Evolutionary conservation across 2,329 filamentous ascomycete species (phyloP).

Genomic region (Penicillium carneum): DNA sequence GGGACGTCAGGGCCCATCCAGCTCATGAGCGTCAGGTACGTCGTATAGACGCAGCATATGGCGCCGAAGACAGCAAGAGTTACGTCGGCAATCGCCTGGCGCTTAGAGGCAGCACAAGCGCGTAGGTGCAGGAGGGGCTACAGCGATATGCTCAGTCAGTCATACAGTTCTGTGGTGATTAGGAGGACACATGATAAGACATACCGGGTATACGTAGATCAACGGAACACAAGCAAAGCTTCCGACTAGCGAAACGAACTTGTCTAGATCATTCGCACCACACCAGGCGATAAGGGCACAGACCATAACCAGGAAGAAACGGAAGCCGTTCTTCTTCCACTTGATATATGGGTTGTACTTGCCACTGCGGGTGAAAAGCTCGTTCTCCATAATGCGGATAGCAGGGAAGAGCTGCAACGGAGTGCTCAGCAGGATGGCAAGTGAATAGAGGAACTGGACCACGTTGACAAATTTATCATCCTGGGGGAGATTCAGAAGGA

Average conservation of each 20-base stretch:
- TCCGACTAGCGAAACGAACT: conserved; percentile 94
- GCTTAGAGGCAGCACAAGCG: conserved; percentile 73
- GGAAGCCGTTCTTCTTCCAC: conserved; percentile 98
- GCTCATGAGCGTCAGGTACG: conserved; percentile 80
- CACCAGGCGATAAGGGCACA: conserved; percentile 90
- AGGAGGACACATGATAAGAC: conserved; percentile 48
- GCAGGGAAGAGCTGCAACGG: conserved; percentile 97
- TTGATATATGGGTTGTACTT: conserved; percentile 99
- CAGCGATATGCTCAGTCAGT: conserved; percentile 5
- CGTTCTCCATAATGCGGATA: conserved; percentile 94
- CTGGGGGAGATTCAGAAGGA: conserved; percentile 93
- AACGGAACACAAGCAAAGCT: conserved; percentile 97
- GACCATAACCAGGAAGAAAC: conserved; percentile 87
- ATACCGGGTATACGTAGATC: conserved; percentile 96
- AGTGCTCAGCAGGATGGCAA: conserved; percentile 94
- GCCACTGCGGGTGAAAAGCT: conserved; percentile 88
- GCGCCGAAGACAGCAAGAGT: conserved; percentile 80
- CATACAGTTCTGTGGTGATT: neutral
- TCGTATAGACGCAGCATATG: conserved; percentile 90
- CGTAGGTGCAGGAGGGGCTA: conserved; percentile 89
- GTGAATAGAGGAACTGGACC: conserved; percentile 95
- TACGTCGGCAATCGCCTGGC: conserved; percentile 76
- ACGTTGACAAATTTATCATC: conserved; percentile 93
- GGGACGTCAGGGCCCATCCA: conserved; percentile 72
- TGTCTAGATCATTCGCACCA: conserved; percentile 91